A percentile compares a stretch with the other conserved stretches of the same genome.
Evolutionary conservation across 441 rosid species (phyloP).

Genomic region (Pelargonium citronellum): DNA sequence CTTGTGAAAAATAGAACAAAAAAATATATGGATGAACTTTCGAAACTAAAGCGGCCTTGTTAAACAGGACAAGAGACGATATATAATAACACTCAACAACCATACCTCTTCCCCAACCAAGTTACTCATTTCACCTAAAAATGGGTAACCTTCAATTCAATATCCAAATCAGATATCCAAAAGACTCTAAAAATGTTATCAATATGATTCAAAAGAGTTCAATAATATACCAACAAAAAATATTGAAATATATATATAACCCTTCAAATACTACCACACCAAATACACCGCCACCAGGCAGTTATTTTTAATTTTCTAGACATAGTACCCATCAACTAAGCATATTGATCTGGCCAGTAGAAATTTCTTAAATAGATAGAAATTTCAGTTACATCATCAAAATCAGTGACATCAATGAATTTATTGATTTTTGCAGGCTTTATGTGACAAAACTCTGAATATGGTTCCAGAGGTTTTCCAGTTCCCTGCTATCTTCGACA

Average conservation of each 20-base stretch:
- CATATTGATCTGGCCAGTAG: constrained; percentile 1
- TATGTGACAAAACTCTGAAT: background rate
- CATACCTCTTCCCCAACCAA: background rate
- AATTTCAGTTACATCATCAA: background rate
- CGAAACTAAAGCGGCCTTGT: background rate
- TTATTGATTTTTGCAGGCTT: background rate
- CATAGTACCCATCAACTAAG: background rate
- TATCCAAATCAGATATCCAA: background rate
- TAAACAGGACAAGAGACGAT: background rate
- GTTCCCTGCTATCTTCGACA: background rate
- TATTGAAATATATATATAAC: background rate
- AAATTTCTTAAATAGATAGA: background rate
- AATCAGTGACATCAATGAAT: constrained; percentile 1
- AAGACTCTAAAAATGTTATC: background rate
- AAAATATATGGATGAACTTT: constrained; percentile 6
- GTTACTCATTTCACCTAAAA: background rate
- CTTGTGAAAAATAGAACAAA: background rate
- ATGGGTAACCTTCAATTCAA: background rate
- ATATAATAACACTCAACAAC: background rate
- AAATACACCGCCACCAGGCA: background rate
- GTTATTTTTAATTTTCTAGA: background rate
- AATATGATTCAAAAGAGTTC: background rate
- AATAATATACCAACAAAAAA: background rate
- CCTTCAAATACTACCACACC: background rate
- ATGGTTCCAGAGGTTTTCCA: background rate